Conservation (phyloP, 2,329 filamentous ascomycete genomes). For the Trichoderma arundinaceum region DNA sequence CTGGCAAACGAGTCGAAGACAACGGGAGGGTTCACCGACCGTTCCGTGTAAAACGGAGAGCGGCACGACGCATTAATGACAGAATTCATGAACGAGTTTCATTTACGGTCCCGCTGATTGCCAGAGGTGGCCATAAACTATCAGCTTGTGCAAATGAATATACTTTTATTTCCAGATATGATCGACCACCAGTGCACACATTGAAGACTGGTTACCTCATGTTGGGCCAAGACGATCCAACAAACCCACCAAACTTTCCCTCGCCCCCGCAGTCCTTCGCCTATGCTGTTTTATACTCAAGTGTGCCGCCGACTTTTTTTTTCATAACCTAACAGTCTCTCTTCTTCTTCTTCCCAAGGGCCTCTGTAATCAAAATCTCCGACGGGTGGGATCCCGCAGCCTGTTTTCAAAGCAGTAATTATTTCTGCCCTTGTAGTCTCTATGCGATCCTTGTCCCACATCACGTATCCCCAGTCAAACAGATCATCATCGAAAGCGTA, state of each 20-base stretch:
- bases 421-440: slow-evolving; percentile 7
- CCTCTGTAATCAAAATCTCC: not conserved
- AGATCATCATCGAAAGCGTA: slow-evolving; percentile 14
- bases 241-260: too few species aligned
- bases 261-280: too few species aligned
- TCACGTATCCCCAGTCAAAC: slow-evolving; percentile 30
- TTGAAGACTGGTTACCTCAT: too few species aligned
- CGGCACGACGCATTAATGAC: not conserved
- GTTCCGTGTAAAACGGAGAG: not conserved
- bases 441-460: slow-evolving; percentile 32
- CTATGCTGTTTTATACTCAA: too few species aligned
- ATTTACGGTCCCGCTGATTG: not conserved
- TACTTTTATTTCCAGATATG: too few species aligned
- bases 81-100: not conserved
- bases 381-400: not conserved
- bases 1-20: not conserved
- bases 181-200: too few species aligned
- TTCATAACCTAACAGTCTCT: not conserved
- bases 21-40: not conserved
- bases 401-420: not conserved
- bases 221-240: too few species aligned
- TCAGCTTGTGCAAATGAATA: too few species aligned
- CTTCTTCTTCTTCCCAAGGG: not conserved
- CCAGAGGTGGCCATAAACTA: too few species aligned
- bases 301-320: not conserved